These are phyloP conservation scores for Mycotypha africana DNA, from an alignment of 371 early-diverging fungal species.

Conservation along the genomic window DNA sequence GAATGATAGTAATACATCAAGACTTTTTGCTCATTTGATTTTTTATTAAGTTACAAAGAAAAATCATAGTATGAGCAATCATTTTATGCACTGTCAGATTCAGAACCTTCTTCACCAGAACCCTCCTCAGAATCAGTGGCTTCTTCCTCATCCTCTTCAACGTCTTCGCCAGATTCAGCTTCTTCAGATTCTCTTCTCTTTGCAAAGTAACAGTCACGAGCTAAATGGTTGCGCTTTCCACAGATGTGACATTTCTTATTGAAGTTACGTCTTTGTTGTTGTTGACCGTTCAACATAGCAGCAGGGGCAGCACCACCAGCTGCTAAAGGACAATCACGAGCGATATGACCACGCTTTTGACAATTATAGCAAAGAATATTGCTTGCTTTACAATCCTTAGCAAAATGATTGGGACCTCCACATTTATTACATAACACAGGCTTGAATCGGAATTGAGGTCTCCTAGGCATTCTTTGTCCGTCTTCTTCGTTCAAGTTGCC, in stretches of 20 bases:
- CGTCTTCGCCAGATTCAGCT: constrained; percentile 9
- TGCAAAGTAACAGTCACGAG: constrained; percentile 36
- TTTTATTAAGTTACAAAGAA: too few species aligned
- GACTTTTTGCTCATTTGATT: too few species aligned
- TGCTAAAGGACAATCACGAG: constrained; percentile 40
- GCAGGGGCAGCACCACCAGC: neutral
- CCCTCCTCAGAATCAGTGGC: constrained; percentile 6
- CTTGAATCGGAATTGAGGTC: constrained; percentile 5
- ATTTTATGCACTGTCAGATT: too few species aligned
- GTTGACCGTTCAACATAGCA: too few species aligned
- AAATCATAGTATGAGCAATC: too few species aligned
- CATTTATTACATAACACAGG: constrained; percentile 56
- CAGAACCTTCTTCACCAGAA: neutral
- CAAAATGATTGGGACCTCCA: constrained; percentile 54
- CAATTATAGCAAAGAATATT: constrained; percentile 57
- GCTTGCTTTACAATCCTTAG: constrained; percentile 57
- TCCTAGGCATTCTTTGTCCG: neutral
- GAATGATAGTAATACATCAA: too few species aligned
- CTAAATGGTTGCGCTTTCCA: constrained; percentile 52
- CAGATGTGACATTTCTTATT: constrained; percentile 50
- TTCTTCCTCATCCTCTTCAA: constrained; percentile 1
- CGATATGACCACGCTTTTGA: constrained; percentile 53
- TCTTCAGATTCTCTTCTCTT: constrained; percentile 21
- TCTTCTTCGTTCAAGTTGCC: neutral
- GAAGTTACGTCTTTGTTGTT: constrained; percentile 9